These are phyloP conservation scores for Neofusicoccum sp. DNA, from an alignment of 2,329 filamentous ascomycete genomes.

Conservation along the genomic window DNA sequence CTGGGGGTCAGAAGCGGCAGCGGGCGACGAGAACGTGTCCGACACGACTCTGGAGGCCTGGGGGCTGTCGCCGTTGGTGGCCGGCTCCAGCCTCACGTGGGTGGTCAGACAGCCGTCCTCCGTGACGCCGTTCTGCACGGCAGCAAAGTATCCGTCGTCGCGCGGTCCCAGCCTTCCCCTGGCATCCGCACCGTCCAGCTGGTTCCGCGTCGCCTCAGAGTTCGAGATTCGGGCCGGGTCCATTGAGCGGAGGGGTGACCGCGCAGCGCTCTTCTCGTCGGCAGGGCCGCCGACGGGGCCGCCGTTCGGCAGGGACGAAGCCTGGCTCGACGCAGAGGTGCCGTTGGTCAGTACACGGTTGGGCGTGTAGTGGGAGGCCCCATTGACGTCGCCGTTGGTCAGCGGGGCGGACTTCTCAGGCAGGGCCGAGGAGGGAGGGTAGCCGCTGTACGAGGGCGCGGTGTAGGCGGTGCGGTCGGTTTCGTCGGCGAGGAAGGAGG, in stretches of 20 bases:
- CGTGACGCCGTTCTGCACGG: slow-evolving; percentile 34
- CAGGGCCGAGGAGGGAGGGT: slow-evolving; percentile 20
- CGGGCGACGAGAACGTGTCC: not conserved
- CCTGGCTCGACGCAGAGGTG: slow-evolving; percentile 31
- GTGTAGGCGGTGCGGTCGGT: slow-evolving; percentile 37
- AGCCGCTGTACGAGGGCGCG: not conserved
- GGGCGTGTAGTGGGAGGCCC: slow-evolving; percentile 25
- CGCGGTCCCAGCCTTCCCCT: slow-evolving; percentile 25
- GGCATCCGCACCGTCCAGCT: slow-evolving; percentile 3
- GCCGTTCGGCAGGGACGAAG: slow-evolving; percentile 37
- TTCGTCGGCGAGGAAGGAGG: slow-evolving; percentile 50
- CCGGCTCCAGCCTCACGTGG: slow-evolving; percentile 36
- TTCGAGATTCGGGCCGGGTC: slow-evolving; percentile 27
- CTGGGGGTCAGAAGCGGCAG: not conserved
- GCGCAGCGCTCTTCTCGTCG: slow-evolving; percentile 26
- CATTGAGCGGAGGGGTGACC: slow-evolving; percentile 20
- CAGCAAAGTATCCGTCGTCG: slow-evolving; percentile 49
- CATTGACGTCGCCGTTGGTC: slow-evolving; percentile 32
- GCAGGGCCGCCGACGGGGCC: slow-evolving; percentile 22
- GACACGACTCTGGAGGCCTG: slow-evolving; percentile 3
- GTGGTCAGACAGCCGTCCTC: slow-evolving; percentile 37
- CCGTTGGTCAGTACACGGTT: slow-evolving; percentile 33
- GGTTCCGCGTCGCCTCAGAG: slow-evolving; percentile 20
- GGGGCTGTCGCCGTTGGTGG: slow-evolving; percentile 28
- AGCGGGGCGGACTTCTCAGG: slow-evolving; percentile 24